Evolutionary conservation across 1,139 yeast species (phyloP), one percentile per base, ranked within the genome.

Genomic region (Tardiomyces depauwii): DNA sequence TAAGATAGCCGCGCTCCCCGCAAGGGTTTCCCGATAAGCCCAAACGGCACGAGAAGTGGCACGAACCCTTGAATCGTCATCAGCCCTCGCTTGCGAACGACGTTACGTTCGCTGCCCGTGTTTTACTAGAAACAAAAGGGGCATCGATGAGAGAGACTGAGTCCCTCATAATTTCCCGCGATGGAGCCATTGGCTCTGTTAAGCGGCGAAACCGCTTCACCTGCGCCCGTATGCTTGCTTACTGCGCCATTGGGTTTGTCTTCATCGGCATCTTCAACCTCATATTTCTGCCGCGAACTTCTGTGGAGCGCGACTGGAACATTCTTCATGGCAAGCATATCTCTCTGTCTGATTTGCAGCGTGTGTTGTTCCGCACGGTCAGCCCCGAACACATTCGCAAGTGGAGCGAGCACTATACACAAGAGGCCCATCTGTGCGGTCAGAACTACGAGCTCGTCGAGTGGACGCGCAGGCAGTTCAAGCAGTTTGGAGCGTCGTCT

Each of bases 251-350:
- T 45, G 87, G 83, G 18, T 55, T 74, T 42, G 58, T 72, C 10
- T 78, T 74, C 50, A 64, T 74, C 42, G 65, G 77, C n/a, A 68
- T 77, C 2, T 76, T 82, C 54, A 76, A 82, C 45, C 67, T 86
- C 44, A 77, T 84, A 1, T 87, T 88, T 59, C 68, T 86, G 16
- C 96, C 96, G 2, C 64, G 95, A 49, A 85, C 96, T 0, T 84
- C 95, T 1, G 65, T 86, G 19, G 78, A 84, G 44, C 68, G 95
- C 53, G 96, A 88, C 62, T 77, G 83, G 57, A 72, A 91, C 55
- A 66, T 95, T 46, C 65, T 86, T 56, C 87, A 87, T 62, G 53
- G 54, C 41, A 45, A 49, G 23, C 51, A 50, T 32, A 46, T 61
- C 42, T 53, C 67, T 11, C 47, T 49, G 12, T 46, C 59, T 2